Base-by-base conservation (phyloP, 2,329 filamentous ascomycete species). In the Phyllachora maydis region DNA sequence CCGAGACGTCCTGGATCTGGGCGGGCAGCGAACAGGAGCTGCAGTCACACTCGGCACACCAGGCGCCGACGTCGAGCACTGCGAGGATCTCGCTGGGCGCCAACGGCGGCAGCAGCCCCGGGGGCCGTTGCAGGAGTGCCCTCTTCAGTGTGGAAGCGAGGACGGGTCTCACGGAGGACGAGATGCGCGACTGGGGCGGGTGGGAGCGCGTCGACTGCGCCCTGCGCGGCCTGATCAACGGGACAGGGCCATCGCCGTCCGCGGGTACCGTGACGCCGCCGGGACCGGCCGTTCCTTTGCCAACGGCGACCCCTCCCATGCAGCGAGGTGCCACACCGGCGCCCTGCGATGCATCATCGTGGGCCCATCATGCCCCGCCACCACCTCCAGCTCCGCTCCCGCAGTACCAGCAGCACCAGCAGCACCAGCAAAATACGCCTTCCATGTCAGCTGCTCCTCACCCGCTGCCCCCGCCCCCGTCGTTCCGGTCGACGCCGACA, bases 1-100 rank as follows among this genome's bases (percentile, higher is more conserved):
- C 61, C 0, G 73, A 82, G 24, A 66, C 66, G 17, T 71, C 72
- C 8, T 95, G 85, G 85, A 64, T 83, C 4, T 93, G 83, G 85
- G 50, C 63, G 37, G 58, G 63, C 15, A 58, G 59, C 17, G 70
- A 74, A 35, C 44, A 46, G 19, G 57, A 59, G 19, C 3, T 49
- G 43, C 7, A 45, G 42, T n/a, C n/a, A n/a, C n/a, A n/a, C n/a
- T n/a, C n/a, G n/a, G n/a, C n/a, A n/a, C 27, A 49, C 37, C 26
- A 33, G 37, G 19, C 34, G 26, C 26, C 29, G 25, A n/a, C 28
- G 28, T 11, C 26, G 28, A 10, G 28, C 26, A 17, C 28, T 26
- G 14, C 34, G 32, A 19, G 17, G 8, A 22, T 10, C 4, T 3
- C 11, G 22, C 30, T 2, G 27, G 28, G 7, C 23, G 7, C 31